Evolutionary conservation across 2,329 filamentous ascomycete species (phyloP).

Genomic region (Cadophora luteo-olivacea): DNA sequence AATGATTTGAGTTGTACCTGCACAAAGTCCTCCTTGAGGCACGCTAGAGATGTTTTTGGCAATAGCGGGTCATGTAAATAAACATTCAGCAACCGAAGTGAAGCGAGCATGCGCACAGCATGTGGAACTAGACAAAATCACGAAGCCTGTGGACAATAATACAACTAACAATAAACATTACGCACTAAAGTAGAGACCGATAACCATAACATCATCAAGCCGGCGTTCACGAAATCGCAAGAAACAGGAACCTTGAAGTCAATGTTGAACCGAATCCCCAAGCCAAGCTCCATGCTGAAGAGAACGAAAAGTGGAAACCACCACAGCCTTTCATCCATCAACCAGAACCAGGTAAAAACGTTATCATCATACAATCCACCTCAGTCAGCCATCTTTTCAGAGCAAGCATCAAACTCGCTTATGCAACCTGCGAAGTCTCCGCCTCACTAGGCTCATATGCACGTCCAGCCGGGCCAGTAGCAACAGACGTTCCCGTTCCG

Average conservation of each 20-base stretch:
- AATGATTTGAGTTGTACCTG: too few relatives aligned
- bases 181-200: background rate
- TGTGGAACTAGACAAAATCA: too few relatives aligned
- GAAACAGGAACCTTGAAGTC: background rate
- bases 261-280: background rate
- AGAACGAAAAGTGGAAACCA: background rate
- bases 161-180: conserved; percentile 8
- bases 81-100: too few relatives aligned
- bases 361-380: conserved; percentile 15
- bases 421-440: conserved; percentile 25
- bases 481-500: conserved; percentile 34
- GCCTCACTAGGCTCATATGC: conserved; percentile 33
- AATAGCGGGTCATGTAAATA: too few relatives aligned
- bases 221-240: background rate
- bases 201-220: background rate
- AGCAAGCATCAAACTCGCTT: background rate
- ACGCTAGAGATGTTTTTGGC: too few relatives aligned
- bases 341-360: too few relatives aligned
- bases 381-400: background rate
- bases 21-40: too few relatives aligned
- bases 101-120: too few relatives aligned
- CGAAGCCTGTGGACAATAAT: background rate
- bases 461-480: conserved; percentile 29
- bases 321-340: background rate
- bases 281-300: conserved; percentile 20